phyloP scores from a whole-genome alignment of 2,329 filamentous ascomycete species.

The Daldinia eschscholtzii region DNA sequence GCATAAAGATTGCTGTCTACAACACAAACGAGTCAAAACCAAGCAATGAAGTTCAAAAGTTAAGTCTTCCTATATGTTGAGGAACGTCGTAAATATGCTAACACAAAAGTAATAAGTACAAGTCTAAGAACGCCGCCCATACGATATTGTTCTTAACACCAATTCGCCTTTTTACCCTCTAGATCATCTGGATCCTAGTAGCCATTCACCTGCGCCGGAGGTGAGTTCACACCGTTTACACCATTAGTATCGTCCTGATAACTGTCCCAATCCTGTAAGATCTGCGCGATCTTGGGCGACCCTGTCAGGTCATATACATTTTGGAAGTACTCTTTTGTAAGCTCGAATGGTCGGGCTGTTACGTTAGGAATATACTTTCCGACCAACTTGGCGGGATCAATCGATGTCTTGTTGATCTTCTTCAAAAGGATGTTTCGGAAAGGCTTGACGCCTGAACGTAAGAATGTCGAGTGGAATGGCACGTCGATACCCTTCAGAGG shows the following conservation, averaged over 20 bases:
- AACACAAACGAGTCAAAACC: too few species aligned
- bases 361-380: conserved; percentile 99
- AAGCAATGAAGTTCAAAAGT: too few species aligned
- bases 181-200: conserved; percentile 22
- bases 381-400: conserved; percentile 95
- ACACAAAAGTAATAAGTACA: conserved; percentile 34
- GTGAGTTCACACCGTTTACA: conserved; percentile 52
- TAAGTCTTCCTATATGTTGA: too few species aligned
- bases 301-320: conserved; percentile 97
- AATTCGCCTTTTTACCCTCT: background rate
- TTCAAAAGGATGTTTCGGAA: conserved; percentile 98
- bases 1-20: too few species aligned
- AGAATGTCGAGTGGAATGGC: conserved; percentile 98
- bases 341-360: conserved; percentile 92
- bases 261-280: conserved; percentile 88
- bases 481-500: conserved; percentile 97
- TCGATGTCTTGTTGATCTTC: conserved; percentile 99
- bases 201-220: conserved; percentile 49
- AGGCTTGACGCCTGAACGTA: conserved; percentile 97
- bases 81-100: conserved; percentile 23
- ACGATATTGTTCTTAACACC: conserved; percentile 5
- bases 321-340: conserved; percentile 99
- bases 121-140: conserved; percentile 11
- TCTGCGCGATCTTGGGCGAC: conserved; percentile 79
- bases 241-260: conserved; percentile 67